Conservation (phyloP, 345 rosid genomes). For the Dipteronia dyeriana region DNA sequence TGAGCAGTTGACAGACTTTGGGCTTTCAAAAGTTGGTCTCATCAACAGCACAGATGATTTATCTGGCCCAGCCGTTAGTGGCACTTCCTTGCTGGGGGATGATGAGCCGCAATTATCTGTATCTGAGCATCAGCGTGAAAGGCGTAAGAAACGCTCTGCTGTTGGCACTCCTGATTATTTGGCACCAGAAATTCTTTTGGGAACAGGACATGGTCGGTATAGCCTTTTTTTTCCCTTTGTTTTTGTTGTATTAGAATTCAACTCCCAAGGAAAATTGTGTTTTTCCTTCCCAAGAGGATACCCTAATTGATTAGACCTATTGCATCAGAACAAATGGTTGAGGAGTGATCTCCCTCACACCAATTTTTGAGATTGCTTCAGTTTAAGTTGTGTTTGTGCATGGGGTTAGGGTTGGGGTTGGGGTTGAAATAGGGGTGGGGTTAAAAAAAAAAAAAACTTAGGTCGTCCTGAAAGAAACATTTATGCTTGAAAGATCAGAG, state of each 20-base stretch:
- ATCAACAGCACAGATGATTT: slow-evolving; percentile 98
- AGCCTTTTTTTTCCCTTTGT: slow-evolving; percentile 17
- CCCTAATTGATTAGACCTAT: not conserved
- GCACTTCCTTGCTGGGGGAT: slow-evolving; percentile 83
- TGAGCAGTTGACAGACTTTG: slow-evolving; percentile 81
- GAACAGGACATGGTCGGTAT: slow-evolving; percentile 98
- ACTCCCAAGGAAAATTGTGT: not conserved
- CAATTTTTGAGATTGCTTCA: not conserved
- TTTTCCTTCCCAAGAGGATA: not conserved
- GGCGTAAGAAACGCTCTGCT: slow-evolving; percentile 95
- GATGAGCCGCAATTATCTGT: slow-evolving; percentile 65
- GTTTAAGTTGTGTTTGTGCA: not conserved
- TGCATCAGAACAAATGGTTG: not conserved
- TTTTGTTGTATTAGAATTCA: slow-evolving; percentile 1
- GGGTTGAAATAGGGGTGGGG: not conserved
- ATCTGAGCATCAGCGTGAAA: slow-evolving; percentile 66
- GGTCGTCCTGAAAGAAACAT: not conserved
- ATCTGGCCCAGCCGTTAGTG: slow-evolving; percentile 83
- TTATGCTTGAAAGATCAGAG: not conserved
- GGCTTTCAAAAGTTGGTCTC: slow-evolving; percentile 95
- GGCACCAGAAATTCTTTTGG: slow-evolving; percentile 99
- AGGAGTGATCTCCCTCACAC: not conserved
- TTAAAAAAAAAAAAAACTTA: not conserved
- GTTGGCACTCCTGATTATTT: slow-evolving; percentile 99
- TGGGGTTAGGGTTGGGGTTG: not conserved